Base-by-base conservation (phyloP, 306 rosid species). In the Quercus agrifolia region DNA sequence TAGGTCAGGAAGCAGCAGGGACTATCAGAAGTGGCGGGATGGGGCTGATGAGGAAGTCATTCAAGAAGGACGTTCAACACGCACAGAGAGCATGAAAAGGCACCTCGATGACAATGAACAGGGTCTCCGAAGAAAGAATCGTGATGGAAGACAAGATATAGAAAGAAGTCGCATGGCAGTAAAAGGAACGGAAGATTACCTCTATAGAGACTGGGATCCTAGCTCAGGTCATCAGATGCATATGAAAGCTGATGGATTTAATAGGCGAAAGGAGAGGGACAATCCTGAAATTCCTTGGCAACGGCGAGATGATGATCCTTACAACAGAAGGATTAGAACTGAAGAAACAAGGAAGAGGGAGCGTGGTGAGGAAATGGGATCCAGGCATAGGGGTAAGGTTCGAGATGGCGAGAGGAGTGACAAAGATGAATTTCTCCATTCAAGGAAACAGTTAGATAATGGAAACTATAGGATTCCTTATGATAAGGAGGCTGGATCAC, bases 341-440 rank as follows among this genome's bases (percentile, higher is more conserved):
- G 97, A 93, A 77, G 99, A 96, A 76, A 79, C 90, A 63, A 89
- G 98, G 84, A 96, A 93, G 90, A 91, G 98, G 87, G 99, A 87
- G 54, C 90, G 82, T 63, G 78, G 83, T 81, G 89, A 86, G 78
- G 92, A 89, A 70, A 80, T 79, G 57, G 90, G 84, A 79, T 89
- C 87, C 66, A 86, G 89, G 66, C 87, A 86, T 33, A 87, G 94
- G 85, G 78, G 87, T 46, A 96, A 89, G 84, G 90, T 81, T 82
- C 93, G 92, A 75, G 99, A 96, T 74, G 86, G 74, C 58, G 99
- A 91, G 83, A 88, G 92, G 84, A 82, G 75, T 4, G 93, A 91
- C 82, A 95, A 86, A 90, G 97, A 88, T 46, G 98, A 89, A 69
- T 78, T 79, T 77, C 72, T 84, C 73, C 86, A 82, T 82, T 81